Percentiles rank a stretch among this genome's conserved stretches.
phyloP scores from a whole-genome alignment of 1,284 basidiomycete species.

The Golubevia pallescens region DNA sequence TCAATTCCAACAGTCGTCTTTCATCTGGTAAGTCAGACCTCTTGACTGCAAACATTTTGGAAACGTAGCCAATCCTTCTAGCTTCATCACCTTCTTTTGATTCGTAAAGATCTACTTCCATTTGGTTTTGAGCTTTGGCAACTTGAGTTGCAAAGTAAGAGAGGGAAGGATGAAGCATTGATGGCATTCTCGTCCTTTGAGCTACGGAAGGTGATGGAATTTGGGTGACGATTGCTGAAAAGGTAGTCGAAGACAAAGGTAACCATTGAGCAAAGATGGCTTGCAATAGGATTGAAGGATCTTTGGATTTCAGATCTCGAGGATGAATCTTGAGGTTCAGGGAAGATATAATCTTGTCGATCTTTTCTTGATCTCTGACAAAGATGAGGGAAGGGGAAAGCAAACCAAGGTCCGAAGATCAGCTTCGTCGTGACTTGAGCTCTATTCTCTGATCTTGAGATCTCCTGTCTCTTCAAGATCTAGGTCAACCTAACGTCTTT shows the following conservation, averaged over 20 bases:
- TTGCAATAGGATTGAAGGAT: conserved; percentile 80
- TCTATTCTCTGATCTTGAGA: too few species aligned
- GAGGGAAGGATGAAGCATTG: conserved; percentile 86
- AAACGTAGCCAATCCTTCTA: conserved; percentile 73
- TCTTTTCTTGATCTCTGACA: conserved; percentile 69
- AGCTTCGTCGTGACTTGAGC: too few species aligned
- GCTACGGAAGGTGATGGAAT: conserved; percentile 85
- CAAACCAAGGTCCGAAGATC: too few species aligned
- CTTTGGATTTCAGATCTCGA: conserved; percentile 90
- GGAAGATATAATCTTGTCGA: conserved; percentile 84
- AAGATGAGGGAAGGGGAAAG: not conserved
- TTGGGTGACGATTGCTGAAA: conserved; percentile 88
- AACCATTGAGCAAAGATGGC: conserved; percentile 96
- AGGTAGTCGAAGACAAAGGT: conserved; percentile 88
- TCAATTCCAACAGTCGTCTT: conserved; percentile 66
- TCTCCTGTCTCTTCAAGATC: too few species aligned
- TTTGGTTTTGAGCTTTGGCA: conserved; percentile 74
- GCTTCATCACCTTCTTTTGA: conserved; percentile 36
- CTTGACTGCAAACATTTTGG: conserved; percentile 96
- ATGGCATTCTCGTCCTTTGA: conserved; percentile 83
- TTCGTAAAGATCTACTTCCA: conserved; percentile 81
- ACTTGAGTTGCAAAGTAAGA: conserved; percentile 66
- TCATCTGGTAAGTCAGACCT: conserved; percentile 82
- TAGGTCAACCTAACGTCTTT: too few species aligned
- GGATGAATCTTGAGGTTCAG: conserved; percentile 84